phyloP scores from a whole-genome alignment of 768 basidiomycete species.

The Crucibulum laeve region DNA sequence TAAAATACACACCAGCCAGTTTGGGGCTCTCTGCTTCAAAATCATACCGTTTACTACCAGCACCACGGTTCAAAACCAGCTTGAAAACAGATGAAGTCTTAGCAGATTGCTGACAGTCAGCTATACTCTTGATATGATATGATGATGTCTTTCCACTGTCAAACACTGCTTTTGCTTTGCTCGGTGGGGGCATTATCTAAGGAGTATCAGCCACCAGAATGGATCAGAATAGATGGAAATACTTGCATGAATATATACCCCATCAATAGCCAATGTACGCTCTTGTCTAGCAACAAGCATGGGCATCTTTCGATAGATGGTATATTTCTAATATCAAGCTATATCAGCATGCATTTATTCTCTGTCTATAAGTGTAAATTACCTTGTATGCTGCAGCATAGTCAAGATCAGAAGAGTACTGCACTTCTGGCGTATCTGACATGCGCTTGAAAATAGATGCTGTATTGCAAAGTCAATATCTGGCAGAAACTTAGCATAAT shows the following conservation, averaged over 20 bases:
- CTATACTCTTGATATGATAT: slow-evolving; percentile 86
- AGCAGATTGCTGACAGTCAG: slow-evolving; percentile 76
- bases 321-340: slow-evolving; percentile 62
- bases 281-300: slow-evolving; percentile 91
- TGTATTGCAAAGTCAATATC: slow-evolving; percentile 20
- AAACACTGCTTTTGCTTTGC: slow-evolving; percentile 75
- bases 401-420: slow-evolving; percentile 64
- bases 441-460: slow-evolving; percentile 93
- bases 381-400: slow-evolving; percentile 87
- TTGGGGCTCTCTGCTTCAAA: slow-evolving; percentile 92
- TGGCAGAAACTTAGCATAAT: neutral
- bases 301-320: slow-evolving; percentile 90
- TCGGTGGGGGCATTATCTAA: slow-evolving; percentile 86
- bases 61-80: slow-evolving; percentile 73
- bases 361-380: slow-evolving; percentile 3
- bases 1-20: slow-evolving; percentile 57
- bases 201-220: neutral
- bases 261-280: slow-evolving; percentile 89
- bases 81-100: slow-evolving; percentile 85
- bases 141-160: slow-evolving; percentile 89
- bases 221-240: neutral
- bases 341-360: neutral
- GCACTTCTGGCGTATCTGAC: slow-evolving; percentile 66
- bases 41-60: slow-evolving; percentile 87
- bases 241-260: slow-evolving; percentile 85